Conservation (phyloP, 2,329 filamentous ascomycete genomes). For the Lecanosticta acicola region DNA sequence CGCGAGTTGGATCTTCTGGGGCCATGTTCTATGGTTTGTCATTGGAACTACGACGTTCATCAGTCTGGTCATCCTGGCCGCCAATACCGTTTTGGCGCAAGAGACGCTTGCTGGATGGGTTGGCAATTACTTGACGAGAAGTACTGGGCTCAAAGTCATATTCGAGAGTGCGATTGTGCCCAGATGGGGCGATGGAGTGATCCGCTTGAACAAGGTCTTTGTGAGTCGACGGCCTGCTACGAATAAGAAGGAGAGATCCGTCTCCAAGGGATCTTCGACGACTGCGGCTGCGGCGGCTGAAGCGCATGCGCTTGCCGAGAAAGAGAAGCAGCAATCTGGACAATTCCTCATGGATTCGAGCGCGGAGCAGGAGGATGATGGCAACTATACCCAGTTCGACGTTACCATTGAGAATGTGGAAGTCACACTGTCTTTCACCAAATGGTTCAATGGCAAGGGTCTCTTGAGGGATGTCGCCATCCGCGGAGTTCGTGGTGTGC, state of each 20-base stretch:
- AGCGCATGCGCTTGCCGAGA: conserved; percentile 54
- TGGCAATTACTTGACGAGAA: conserved; percentile 90
- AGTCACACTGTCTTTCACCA: conserved; percentile 92
- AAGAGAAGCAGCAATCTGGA: conserved; percentile 43
- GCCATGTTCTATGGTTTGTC: conserved; percentile 92
- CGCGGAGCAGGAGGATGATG: conserved; percentile 62
- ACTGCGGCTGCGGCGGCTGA: conserved; percentile 81
- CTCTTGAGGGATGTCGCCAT: conserved; percentile 87
- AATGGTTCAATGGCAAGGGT: conserved; percentile 98
- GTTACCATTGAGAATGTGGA: conserved; percentile 92
- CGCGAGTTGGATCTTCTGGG: conserved; percentile 88
- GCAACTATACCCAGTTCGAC: conserved; percentile 97
- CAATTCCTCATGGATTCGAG: too few species aligned
- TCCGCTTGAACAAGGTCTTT: conserved; percentile 94
- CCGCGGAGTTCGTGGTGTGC: conserved; percentile 83
- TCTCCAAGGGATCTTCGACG: conserved; percentile 84
- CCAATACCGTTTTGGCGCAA: conserved; percentile 96
- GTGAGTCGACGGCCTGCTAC: conserved; percentile 82
- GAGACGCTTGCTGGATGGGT: conserved; percentile 92
- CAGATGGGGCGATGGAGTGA: conserved; percentile 90
- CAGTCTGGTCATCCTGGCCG: conserved; percentile 79
- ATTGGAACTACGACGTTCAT: conserved; percentile 96
- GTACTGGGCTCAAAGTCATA: conserved; percentile 85
- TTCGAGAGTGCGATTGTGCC: conserved; percentile 98
- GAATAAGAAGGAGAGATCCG: conserved; percentile 46